Conservation (phyloP, 2,329 filamentous ascomycete species). For the Incumbomyces delicatus region DNA sequence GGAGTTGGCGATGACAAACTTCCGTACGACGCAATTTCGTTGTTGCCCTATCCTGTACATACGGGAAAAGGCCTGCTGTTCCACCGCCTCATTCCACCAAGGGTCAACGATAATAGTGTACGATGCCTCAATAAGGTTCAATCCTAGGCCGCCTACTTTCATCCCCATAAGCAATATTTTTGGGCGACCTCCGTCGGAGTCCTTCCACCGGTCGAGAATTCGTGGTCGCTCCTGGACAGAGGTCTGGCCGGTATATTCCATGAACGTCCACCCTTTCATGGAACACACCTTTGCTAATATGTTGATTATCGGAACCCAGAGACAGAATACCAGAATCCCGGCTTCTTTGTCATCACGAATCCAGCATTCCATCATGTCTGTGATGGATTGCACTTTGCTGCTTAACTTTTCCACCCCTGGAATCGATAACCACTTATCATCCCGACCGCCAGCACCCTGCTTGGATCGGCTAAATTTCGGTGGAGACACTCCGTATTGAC, state of each 20-base stretch:
- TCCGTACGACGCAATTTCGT: constrained; percentile 49
- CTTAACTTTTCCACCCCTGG: constrained; percentile 25
- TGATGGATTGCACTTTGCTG: constrained; percentile 29
- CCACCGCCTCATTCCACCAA: constrained; percentile 53
- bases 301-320: constrained; percentile 46
- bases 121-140: constrained; percentile 54
- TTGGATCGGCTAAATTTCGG: no score
- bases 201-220: constrained; percentile 38
- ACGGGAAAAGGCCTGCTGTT: constrained; percentile 50
- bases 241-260: constrained; percentile 43
- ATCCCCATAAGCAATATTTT: constrained; percentile 48
- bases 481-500: no score
- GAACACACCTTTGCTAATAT: constrained; percentile 44
- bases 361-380: constrained; percentile 27
- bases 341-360: constrained; percentile 34
- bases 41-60: constrained; percentile 46
- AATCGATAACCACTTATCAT: constrained; percentile 22
- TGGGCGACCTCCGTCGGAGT: constrained; percentile 23
- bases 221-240: constrained; percentile 34
- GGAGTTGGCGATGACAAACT: constrained; percentile 45
- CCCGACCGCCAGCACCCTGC: no score
- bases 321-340: constrained; percentile 53
- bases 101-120: constrained; percentile 46
- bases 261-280: constrained; percentile 39
- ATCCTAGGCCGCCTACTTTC: constrained; percentile 46